Base-by-base conservation (phyloP, 176 grass and related monocot species). In the Triticum timopheevii region DNA sequence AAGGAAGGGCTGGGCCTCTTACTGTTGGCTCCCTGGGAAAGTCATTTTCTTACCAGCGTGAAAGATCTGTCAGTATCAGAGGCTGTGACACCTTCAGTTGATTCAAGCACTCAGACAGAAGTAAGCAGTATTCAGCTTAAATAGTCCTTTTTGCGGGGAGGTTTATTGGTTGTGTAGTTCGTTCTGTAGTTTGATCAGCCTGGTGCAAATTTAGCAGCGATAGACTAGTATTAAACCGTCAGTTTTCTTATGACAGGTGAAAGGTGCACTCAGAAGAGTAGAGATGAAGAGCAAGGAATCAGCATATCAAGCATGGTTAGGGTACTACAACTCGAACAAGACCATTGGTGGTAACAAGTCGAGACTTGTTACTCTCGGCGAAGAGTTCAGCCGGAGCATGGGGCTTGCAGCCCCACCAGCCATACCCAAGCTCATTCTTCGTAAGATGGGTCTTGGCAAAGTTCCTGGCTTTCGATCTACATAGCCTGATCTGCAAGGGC, bases 281-380 rank as follows among this genome's bases (percentile, higher is more conserved):
- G 90, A 94, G 70, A 94, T 87, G 79, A 94, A 90, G 87, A 90
- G 44, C 81, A 99, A 96, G 83, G 90, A 92, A 80, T 88, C 82
- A 25, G 97, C 97, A 19, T 99, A 99, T 75, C 97, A 96, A 81
- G 97, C 97, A 76, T 99, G 94, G 97, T 28, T 98, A 62, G 97
- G 97, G 39, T 99, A 99, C 64, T 96, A 99, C 84, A 94, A 93
- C 79, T 94, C 97, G 13, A 80, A 90, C 65, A 96, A 94, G 69
- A 67, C 76, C 56, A 82, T 96, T 24, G 19, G 82, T 19, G 40
- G 89, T 87, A 83, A 99, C 80, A 99, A 99, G 71, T 68, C 42
- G n/a, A 93, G 80, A 38, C 94, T 99, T 42, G 94, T 99, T 84
- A 76, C 65, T 47, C 92, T 96, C 19, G 92, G 90, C 11, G 88